phyloP scores from a whole-genome alignment of 1,284 basidiomycete genomes.

The Ganoderma sinense region DNA sequence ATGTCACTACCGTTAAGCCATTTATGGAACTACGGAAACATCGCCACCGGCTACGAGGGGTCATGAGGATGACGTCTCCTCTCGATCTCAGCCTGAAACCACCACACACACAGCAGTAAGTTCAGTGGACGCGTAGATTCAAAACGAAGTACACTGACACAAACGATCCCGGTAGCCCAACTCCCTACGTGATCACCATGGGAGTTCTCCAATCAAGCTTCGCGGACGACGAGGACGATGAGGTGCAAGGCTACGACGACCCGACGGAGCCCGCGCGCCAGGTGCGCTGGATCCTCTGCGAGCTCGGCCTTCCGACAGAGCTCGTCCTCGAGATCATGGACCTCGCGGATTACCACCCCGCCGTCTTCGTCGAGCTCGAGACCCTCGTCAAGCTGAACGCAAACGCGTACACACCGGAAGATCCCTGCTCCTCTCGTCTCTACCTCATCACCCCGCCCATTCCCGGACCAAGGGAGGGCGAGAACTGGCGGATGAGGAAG shows the following conservation, averaged over 20 bases:
- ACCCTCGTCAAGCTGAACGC: background rate
- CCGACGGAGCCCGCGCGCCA: background rate
- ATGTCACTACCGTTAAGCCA: too few relatives aligned
- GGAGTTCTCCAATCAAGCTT: background rate
- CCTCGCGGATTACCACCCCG: conserved; percentile 17
- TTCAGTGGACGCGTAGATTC: background rate
- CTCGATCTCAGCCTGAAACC: too few relatives aligned
- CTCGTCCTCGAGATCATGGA: conserved; percentile 20
- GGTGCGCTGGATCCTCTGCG: conserved; percentile 13
- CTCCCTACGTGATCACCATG: background rate
- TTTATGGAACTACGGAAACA: too few relatives aligned
- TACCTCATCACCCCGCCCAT: conserved; percentile 14
- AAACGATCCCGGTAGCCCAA: too few relatives aligned
- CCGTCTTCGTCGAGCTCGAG: conserved; percentile 1
- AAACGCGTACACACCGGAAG: background rate
- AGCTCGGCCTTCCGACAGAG: conserved; percentile 18
- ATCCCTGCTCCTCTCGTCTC: conserved; percentile 10
- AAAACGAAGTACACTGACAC: background rate
- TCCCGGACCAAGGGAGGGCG: background rate
- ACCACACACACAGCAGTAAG: too few relatives aligned
- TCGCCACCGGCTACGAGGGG: too few relatives aligned
- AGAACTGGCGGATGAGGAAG: conserved; percentile 2
- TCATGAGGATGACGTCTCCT: too few relatives aligned
- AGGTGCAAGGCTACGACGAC: background rate
- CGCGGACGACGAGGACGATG: background rate